Evolutionary conservation across 352 stramenopile genomes (phyloP).

Genomic region (Blastocystis sp.): DNA sequence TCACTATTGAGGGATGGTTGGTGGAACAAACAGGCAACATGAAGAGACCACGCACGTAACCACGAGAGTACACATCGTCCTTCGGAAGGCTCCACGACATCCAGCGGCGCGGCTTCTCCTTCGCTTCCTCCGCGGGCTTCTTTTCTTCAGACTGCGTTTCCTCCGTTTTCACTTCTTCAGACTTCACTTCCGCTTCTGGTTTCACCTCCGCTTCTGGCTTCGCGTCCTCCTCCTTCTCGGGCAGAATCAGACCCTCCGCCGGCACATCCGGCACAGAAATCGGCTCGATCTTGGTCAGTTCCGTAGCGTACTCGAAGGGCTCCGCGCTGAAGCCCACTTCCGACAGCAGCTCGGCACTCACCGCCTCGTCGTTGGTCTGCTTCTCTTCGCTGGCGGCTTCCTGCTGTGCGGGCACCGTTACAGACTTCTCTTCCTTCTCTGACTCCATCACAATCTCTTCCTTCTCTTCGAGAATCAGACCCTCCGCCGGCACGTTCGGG

Average conservation of each 20-base stretch:
- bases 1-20: neutral
- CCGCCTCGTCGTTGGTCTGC: neutral
- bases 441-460: too few species aligned
- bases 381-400: neutral
- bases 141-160: neutral
- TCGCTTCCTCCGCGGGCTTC: neutral
- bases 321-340: conserved; percentile 1
- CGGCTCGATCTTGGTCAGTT: conserved; percentile 20
- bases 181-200: too few species aligned
- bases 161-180: too few species aligned
- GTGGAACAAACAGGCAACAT: conserved; percentile 12
- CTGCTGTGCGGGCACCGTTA: too few species aligned
- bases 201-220: too few species aligned
- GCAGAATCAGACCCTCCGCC: neutral
- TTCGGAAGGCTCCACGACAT: neutral
- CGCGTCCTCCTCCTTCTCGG: conserved; percentile 2
- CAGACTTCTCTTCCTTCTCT: too few species aligned
- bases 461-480: neutral
- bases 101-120: neutral
- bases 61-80: neutral
- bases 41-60: neutral
- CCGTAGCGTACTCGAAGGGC: neutral
- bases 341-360: neutral
- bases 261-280: conserved; percentile 17
- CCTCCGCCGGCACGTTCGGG: conserved; percentile 4